Conservation (phyloP, 495 filamentous ascomycete genomes). For the Podospora comata region DNA sequence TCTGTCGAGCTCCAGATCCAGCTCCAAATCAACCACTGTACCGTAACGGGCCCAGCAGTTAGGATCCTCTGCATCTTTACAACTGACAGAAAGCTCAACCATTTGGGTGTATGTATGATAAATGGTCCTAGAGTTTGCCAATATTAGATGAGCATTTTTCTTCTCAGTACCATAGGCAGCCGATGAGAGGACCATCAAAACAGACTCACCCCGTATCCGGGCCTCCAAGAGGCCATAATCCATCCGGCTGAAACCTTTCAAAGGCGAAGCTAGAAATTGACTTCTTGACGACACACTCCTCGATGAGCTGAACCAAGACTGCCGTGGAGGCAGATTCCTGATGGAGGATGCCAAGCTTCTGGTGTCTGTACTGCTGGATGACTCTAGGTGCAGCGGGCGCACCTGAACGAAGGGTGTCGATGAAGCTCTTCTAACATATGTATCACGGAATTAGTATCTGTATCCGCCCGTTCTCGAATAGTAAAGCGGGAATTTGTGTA, state of each 20-base stretch:
- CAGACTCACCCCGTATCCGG: neutral
- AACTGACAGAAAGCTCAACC: neutral
- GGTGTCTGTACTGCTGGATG: neutral
- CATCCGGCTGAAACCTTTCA: neutral
- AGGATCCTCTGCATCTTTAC: neutral
- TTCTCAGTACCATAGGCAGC: too few relatives aligned
- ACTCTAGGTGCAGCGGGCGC: neutral
- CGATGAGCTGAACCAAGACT: neutral
- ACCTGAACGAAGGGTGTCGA: neutral
- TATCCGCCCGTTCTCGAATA: neutral
- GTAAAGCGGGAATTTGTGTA: neutral
- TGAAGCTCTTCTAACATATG: neutral
- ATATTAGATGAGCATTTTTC: neutral
- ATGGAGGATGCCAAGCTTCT: neutral
- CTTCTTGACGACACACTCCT: neutral
- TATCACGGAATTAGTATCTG: neutral
- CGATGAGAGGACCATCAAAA: too few relatives aligned
- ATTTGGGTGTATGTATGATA: neutral
- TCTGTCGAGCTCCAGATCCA: too few relatives aligned
- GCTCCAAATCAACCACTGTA: too few relatives aligned
- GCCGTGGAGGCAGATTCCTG: neutral
- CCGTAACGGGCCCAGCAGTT: neutral
- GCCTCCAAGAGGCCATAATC: neutral
- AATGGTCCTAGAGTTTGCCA: neutral
- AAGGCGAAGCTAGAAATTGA: neutral